Conservation (phyloP, 2,329 filamentous ascomycete genomes). For the Annulohypoxylon truncatum region DNA sequence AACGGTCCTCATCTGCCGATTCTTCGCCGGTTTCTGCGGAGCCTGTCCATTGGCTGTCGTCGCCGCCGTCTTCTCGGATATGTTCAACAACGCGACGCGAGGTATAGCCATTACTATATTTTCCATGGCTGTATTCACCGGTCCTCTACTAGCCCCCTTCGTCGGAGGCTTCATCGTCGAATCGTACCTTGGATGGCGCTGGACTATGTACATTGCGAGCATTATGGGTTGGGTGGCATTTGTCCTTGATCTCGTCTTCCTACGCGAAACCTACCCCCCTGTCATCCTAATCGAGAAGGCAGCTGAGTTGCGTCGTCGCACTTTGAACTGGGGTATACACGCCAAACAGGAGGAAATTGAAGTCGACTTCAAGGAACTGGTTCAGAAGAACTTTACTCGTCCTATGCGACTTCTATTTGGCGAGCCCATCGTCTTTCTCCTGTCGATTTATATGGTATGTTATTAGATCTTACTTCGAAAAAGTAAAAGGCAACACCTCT, state of each 20-base stretch:
- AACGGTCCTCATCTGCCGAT: constrained; percentile 76
- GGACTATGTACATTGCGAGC: constrained; percentile 73
- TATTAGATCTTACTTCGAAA: neutral
- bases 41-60: constrained; percentile 76
- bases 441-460: constrained; percentile 67
- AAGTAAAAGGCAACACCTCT: neutral
- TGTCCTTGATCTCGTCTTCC: constrained; percentile 68
- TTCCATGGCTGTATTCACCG: constrained; percentile 72
- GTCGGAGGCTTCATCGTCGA: constrained; percentile 75
- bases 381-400: constrained; percentile 75
- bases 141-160: constrained; percentile 74
- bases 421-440: constrained; percentile 75
- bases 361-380: constrained; percentile 70
- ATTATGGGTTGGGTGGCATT: constrained; percentile 74
- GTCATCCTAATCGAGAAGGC: constrained; percentile 72
- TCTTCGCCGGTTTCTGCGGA: constrained; percentile 79
- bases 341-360: constrained; percentile 79
- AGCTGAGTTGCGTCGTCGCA: constrained; percentile 69
- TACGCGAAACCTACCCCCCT: constrained; percentile 77
- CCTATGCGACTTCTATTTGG: constrained; percentile 73
- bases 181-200: constrained; percentile 75
- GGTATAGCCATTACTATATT: constrained; percentile 69
- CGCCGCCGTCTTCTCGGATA: constrained; percentile 77
- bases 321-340: constrained; percentile 77
- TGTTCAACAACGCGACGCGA: constrained; percentile 73